A percentile compares a stretch with the other conserved stretches of the same genome.
Conservation (phyloP, 2,329 filamentous ascomycete species). For the Moelleriella libera region DNA sequence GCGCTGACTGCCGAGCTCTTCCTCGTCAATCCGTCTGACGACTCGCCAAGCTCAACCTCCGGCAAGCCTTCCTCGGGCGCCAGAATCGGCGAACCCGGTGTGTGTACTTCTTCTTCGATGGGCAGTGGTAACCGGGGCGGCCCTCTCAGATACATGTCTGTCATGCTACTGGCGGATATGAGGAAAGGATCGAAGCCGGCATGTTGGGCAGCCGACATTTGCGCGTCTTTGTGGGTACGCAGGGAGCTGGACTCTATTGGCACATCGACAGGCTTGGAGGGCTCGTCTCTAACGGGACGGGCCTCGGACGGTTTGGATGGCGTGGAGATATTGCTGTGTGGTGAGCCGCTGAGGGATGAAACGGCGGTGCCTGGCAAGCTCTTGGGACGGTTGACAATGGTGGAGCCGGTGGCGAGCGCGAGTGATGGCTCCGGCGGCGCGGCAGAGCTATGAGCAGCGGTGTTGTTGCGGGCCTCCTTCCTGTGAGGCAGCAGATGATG, state of each 20-base stretch:
- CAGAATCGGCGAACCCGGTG: slow-evolving; percentile 80
- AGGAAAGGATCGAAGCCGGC: slow-evolving; percentile 25
- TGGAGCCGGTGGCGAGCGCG: slow-evolving; percentile 44
- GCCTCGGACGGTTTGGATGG: slow-evolving; percentile 13
- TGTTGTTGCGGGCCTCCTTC: slow-evolving; percentile 31
- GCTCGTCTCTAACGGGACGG: slow-evolving; percentile 15
- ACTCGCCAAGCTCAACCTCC: slow-evolving; percentile 36
- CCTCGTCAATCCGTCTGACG: slow-evolving; percentile 33
- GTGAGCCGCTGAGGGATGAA: slow-evolving; percentile 33
- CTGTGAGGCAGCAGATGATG: slow-evolving; percentile 14
- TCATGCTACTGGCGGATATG: slow-evolving; percentile 41
- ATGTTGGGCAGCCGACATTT: slow-evolving; percentile 14
- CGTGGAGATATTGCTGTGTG: slow-evolving; percentile 21
- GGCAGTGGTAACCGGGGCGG: slow-evolving; percentile 83
- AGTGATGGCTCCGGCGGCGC: slow-evolving; percentile 49
- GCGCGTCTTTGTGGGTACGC: slow-evolving; percentile 21
- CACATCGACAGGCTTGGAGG: slow-evolving; percentile 46
- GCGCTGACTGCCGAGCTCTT: slow-evolving; percentile 46
- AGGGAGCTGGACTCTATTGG: slow-evolving; percentile 26
- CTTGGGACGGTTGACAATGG: slow-evolving; percentile 30
- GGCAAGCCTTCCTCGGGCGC: slow-evolving; percentile 48
- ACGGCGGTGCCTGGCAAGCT: slow-evolving; percentile 34
- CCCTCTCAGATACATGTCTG: slow-evolving; percentile 51
- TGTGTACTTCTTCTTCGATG: slow-evolving; percentile 82
- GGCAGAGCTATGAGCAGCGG: slow-evolving; percentile 38